phyloP scores from a whole-genome alignment of 2,329 filamentous ascomycete species.

The Nannizzia gypsea region DNA sequence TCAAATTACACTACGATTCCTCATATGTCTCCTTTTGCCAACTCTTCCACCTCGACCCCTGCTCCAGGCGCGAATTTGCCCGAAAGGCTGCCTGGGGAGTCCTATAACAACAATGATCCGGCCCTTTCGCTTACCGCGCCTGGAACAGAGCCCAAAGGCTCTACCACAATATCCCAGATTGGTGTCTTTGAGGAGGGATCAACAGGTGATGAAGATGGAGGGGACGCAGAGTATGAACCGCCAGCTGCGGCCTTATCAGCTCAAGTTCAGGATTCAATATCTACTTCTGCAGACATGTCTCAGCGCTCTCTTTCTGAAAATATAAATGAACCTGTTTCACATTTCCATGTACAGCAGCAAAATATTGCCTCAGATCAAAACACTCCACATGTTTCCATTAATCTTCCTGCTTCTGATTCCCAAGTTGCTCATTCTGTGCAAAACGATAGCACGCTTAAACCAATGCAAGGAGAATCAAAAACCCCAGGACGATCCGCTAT shows the following conservation, averaged over 20 bases:
- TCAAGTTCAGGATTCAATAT: constrained; percentile 39
- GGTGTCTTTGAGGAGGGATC: constrained; percentile 54
- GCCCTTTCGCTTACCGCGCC: constrained; percentile 25
- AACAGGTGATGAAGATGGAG: constrained; percentile 41
- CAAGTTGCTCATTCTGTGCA: constrained; percentile 35
- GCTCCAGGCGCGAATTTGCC: constrained; percentile 16
- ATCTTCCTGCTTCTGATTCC: constrained; percentile 39
- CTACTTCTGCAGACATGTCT: constrained; percentile 38
- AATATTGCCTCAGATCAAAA: constrained; percentile 42
- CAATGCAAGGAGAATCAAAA: constrained; percentile 22
- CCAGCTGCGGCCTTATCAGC: constrained; percentile 32
- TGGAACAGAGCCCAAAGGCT: constrained; percentile 25
- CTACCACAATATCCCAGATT: constrained; percentile 34
- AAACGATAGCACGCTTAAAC: constrained; percentile 28
- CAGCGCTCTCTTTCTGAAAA: constrained; percentile 45
- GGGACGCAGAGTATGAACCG: constrained; percentile 43
- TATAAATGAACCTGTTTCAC: constrained; percentile 44
- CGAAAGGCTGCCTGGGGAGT: constrained; percentile 22
- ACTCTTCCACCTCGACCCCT: constrained; percentile 17
- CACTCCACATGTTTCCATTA: constrained; percentile 38
- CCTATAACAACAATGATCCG: constrained; percentile 21
- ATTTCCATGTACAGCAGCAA: constrained; percentile 51
- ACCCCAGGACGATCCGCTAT: constrained; percentile 14
- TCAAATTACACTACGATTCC: constrained; percentile 20
- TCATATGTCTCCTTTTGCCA: constrained; percentile 20